Percentiles rank a stretch among this genome's conserved stretches.
Conservation (phyloP, 108 stramenopile species). For the Skeletonema potamos region DNA sequence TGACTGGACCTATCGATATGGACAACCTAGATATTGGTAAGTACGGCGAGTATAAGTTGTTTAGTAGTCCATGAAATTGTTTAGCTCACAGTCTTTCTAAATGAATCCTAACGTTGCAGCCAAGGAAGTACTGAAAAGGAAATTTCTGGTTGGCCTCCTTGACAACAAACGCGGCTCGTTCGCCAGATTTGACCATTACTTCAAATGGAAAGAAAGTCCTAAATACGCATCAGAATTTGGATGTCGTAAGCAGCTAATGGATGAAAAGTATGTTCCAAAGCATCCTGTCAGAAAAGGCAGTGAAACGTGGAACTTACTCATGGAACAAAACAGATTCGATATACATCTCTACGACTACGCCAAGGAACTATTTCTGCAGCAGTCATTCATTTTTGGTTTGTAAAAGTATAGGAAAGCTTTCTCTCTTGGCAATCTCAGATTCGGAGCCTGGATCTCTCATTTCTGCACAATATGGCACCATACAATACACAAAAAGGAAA, state of each 20-base stretch:
- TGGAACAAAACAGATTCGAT: slow-evolving; percentile 41
- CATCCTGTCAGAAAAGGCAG: slow-evolving; percentile 29
- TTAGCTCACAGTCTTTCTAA: neutral
- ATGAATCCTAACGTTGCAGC: neutral
- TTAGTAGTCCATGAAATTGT: neutral
- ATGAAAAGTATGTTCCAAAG: slow-evolving; percentile 33
- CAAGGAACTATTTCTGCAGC: slow-evolving; percentile 35
- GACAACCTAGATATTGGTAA: slow-evolving; percentile 27
- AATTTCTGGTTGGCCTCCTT: slow-evolving; percentile 43
- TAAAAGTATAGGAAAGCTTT: slow-evolving; percentile 3
- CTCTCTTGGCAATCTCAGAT: too few relatives aligned
- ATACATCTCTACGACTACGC: slow-evolving; percentile 42
- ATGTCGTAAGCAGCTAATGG: slow-evolving; percentile 42
- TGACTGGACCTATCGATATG: slow-evolving; percentile 36
- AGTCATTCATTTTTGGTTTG: slow-evolving; percentile 36
- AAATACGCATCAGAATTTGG: slow-evolving; percentile 39
- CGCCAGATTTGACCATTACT: slow-evolving; percentile 47
- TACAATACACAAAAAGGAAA: too few relatives aligned
- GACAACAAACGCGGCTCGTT: slow-evolving; percentile 47
- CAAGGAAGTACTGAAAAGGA: slow-evolving; percentile 33
- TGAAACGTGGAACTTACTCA: slow-evolving; percentile 24
- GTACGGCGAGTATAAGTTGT: neutral
- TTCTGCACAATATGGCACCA: too few relatives aligned
- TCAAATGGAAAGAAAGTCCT: slow-evolving; percentile 45
- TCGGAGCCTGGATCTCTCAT: too few relatives aligned